Evolutionary conservation across 2,329 filamentous ascomycete genomes (phyloP).

Genomic region (Chaetomiaceae sp.): DNA sequence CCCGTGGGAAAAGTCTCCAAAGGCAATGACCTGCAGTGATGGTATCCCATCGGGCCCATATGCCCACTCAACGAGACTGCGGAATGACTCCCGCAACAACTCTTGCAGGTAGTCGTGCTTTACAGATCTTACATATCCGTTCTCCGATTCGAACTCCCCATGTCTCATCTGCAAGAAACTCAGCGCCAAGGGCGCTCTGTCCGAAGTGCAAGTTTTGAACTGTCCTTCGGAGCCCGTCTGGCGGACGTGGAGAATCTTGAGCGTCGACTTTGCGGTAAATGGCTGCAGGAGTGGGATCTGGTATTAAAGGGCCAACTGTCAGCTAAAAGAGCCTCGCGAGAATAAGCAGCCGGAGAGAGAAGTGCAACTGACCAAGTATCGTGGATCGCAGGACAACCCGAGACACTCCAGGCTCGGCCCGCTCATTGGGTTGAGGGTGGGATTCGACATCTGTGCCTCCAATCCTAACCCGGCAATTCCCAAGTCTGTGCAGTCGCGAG

Average conservation of each 20-base stretch:
- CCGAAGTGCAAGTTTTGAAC: no score
- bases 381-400: not conserved
- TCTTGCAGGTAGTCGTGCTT: not conserved
- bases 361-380: not conserved
- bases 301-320: not conserved
- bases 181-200: no score
- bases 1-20: slow-evolving; percentile 8
- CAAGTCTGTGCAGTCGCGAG: no score
- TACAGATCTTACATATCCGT: not conserved
- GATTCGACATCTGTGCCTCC: no score
- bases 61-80: not conserved
- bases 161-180: no score
- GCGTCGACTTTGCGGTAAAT: not conserved
- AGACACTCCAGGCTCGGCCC: not conserved
- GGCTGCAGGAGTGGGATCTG: not conserved
- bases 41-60: slow-evolving; percentile 6
- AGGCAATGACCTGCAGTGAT: slow-evolving; percentile 6
- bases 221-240: not conserved
- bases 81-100: not conserved
- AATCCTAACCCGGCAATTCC: no score
- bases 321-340: not conserved
- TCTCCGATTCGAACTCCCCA: no score
- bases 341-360: no score
- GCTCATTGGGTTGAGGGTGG: not conserved
- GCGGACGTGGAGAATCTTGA: slow-evolving; percentile 5